Percentiles rank a stretch among this genome's conserved stretches.
Conservation (phyloP, 495 filamentous ascomycete species). For the Aspergillus bertholletiae region DNA sequence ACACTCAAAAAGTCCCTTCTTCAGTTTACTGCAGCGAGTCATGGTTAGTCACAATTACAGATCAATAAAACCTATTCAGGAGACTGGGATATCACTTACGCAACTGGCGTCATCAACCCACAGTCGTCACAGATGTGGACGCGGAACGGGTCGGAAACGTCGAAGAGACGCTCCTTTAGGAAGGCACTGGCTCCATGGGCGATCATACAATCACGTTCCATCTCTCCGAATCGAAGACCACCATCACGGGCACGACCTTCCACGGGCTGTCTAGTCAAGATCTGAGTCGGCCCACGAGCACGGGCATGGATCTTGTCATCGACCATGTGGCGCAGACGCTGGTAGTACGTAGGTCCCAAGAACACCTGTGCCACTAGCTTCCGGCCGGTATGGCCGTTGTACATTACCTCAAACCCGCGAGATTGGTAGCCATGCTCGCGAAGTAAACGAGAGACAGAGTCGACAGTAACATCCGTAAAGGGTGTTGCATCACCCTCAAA, state of each 20-base stretch:
- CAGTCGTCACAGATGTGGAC: slow-evolving; percentile 99
- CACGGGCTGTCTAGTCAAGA: slow-evolving; percentile 95
- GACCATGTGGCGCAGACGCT: slow-evolving; percentile 98
- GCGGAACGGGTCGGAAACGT: slow-evolving; percentile 95
- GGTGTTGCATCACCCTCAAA: slow-evolving; percentile 96
- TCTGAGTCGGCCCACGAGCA: slow-evolving; percentile 92
- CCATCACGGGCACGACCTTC: slow-evolving; percentile 97
- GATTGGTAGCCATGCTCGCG: slow-evolving; percentile 91
- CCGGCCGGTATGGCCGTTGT: slow-evolving; percentile 91
- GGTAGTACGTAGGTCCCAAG: slow-evolving; percentile 97
- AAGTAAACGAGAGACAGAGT: slow-evolving; percentile 86
- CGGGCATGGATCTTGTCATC: slow-evolving; percentile 99
- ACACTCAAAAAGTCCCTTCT: slow-evolving; percentile 92
- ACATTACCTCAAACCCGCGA: slow-evolving; percentile 97
- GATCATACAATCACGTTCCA: slow-evolving; percentile 99
- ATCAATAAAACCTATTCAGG: slow-evolving; percentile 4
- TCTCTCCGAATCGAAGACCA: slow-evolving; percentile 98
- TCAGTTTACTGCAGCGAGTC: slow-evolving; percentile 68
- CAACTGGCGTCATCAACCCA: slow-evolving; percentile 97
- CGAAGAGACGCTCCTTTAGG: slow-evolving; percentile 94
- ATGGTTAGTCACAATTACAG: slow-evolving; percentile 21
- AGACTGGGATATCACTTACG: slow-evolving; percentile 62
- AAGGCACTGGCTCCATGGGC: slow-evolving; percentile 94
- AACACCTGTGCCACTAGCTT: slow-evolving; percentile 95
- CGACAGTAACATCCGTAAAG: slow-evolving; percentile 96